Conservation (phyloP, 2,329 filamentous ascomycete species). For the Mycosphaerella arachidis region DNA sequence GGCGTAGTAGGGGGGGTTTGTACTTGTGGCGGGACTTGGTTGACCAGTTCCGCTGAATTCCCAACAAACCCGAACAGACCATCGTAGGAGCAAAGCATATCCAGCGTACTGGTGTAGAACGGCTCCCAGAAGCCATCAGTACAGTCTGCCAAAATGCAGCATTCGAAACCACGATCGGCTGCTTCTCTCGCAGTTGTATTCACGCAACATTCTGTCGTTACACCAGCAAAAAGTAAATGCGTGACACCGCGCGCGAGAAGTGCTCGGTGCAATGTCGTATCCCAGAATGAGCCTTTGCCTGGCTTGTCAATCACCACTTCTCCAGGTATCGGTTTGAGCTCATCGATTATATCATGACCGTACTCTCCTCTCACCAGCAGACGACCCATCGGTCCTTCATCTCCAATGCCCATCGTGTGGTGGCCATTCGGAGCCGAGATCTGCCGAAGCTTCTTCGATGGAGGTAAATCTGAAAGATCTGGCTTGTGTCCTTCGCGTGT, state of each 20-base stretch:
- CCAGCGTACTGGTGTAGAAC: conserved; percentile 46
- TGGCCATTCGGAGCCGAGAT: conserved; percentile 44
- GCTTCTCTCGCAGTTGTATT: conserved; percentile 54
- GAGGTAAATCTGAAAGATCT: conserved; percentile 51
- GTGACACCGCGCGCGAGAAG: conserved; percentile 54
- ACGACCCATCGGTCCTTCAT: conserved; percentile 51
- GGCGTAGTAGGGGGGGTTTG: conserved; percentile 37
- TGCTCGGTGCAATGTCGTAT: conserved; percentile 50
- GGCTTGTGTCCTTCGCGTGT: conserved; percentile 49
- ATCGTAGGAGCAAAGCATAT: conserved; percentile 49
- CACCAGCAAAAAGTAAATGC: conserved; percentile 54
- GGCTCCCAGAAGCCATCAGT: conserved; percentile 47
- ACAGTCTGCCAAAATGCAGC: conserved; percentile 49
- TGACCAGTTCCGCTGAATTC: conserved; percentile 39
- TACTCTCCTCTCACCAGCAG: conserved; percentile 52
- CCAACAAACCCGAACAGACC: conserved; percentile 50
- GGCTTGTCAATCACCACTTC: conserved; percentile 56
- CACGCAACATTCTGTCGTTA: conserved; percentile 58
- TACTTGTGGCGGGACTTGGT: conserved; percentile 30
- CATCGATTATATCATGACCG: conserved; percentile 53
- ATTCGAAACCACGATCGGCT: conserved; percentile 58
- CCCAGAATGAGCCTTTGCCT: conserved; percentile 57
- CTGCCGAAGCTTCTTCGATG: conserved; percentile 49
- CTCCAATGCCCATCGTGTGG: conserved; percentile 48
- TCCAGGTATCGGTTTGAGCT: conserved; percentile 47